These are phyloP conservation scores for Hanseniaspora gamundiae DNA, from an alignment of 1,139 yeast species.

Conservation along the genomic window DNA sequence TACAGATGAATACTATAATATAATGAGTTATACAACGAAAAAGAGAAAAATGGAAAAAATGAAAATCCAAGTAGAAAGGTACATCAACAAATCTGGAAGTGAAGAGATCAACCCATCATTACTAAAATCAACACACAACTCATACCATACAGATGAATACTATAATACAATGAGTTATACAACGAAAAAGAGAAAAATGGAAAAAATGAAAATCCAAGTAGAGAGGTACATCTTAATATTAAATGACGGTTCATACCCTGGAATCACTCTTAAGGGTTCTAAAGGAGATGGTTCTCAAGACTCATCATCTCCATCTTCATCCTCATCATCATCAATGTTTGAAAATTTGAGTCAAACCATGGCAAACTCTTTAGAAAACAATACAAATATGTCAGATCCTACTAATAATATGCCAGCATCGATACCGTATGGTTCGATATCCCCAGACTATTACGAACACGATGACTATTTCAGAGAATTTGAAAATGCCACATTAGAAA, in stretches of 20 bases:
- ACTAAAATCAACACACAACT: not conserved
- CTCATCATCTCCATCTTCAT: too few relatives aligned
- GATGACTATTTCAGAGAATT: conserved; percentile 11
- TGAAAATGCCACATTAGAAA: conserved; percentile 11
- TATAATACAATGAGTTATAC: not conserved
- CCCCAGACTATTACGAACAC: not conserved
- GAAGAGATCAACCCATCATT: not conserved
- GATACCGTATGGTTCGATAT: not conserved
- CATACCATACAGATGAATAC: not conserved
- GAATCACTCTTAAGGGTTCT: too few relatives aligned
- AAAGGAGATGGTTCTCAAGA: too few relatives aligned
- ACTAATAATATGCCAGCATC: not conserved
- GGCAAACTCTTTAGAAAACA: too few relatives aligned
- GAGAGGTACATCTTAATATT: conserved; percentile 9
- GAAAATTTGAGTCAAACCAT: too few relatives aligned
- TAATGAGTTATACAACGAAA: not conserved
- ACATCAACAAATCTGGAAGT: too few relatives aligned
- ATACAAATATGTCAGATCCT: too few relatives aligned
- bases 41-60: too few relatives aligned
- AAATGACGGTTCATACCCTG: conserved; percentile 3
- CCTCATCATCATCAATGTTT: too few relatives aligned
- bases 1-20: not conserved
- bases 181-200: conserved; percentile 3
- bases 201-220: conserved; percentile 8
- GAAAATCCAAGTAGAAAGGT: conserved; percentile 7